Evolutionary conservation across 345 rosid species (phyloP).

Genomic region (Eucalyptus victrix): DNA sequence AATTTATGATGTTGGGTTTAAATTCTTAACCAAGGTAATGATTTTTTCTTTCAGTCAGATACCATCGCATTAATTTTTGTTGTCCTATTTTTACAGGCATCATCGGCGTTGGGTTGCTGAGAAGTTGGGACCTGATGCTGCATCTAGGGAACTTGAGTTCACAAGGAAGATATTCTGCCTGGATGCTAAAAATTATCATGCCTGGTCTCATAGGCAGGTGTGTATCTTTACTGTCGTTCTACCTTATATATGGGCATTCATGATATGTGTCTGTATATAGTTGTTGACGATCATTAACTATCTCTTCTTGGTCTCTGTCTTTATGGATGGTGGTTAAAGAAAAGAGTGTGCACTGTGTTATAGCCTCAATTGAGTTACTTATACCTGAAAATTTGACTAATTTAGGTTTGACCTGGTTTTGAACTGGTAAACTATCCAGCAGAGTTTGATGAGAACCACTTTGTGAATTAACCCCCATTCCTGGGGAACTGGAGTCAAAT

Average conservation of each 20-base stretch:
- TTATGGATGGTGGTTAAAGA: not conserved
- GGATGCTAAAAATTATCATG: slow-evolving; percentile 89
- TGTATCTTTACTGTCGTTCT: not conserved
- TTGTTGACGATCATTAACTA: not conserved
- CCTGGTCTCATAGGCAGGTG: slow-evolving; percentile 98
- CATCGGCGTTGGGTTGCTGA: slow-evolving; percentile 95
- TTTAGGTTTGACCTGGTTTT: not conserved
- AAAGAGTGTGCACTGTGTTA: not conserved
- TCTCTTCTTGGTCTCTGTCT: not conserved
- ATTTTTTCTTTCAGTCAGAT: not conserved
- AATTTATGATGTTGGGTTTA: not conserved
- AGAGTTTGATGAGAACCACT: not conserved
- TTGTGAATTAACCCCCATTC: not conserved
- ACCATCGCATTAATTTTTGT: not conserved
- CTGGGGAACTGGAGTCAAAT: not conserved
- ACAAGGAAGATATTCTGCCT: slow-evolving; percentile 40
- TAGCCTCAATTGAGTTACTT: not conserved
- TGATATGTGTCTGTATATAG: not conserved
- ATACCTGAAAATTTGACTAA: not conserved
- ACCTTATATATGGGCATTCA: not conserved
- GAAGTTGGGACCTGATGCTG: slow-evolving; percentile 60
- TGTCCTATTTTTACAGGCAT: slow-evolving; percentile 42
- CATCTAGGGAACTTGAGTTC: slow-evolving; percentile 52
- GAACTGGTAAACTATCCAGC: not conserved
- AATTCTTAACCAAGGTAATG: not conserved